Evolutionary conservation across 2,329 filamentous ascomycete species (phyloP).

Genomic region (Fusarium domesticum): DNA sequence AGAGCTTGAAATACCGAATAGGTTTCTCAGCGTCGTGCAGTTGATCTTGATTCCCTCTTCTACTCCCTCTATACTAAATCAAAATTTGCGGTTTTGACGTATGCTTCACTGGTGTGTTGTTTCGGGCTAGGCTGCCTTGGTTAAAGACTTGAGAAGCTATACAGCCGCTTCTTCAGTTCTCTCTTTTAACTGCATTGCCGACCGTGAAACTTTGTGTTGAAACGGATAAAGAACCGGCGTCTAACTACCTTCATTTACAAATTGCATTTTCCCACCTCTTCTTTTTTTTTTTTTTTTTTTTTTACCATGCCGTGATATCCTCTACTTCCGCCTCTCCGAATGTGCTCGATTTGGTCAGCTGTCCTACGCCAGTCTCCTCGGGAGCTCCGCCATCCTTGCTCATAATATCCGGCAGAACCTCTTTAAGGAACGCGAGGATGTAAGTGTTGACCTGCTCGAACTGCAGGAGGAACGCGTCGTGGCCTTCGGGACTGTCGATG

Average conservation of each 20-base stretch:
- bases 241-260: too few relatives aligned
- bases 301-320: constrained; percentile 88
- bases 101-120: too few relatives aligned
- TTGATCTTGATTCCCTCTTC: too few relatives aligned
- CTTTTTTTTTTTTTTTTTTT: neutral
- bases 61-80: too few relatives aligned
- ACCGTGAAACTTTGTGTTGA: neutral
- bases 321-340: constrained; percentile 96
- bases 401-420: constrained; percentile 89
- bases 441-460: constrained; percentile 96
- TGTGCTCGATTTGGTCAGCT: constrained; percentile 79
- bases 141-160: too few relatives aligned
- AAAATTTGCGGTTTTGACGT: too few relatives aligned
- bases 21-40: too few relatives aligned
- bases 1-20: too few relatives aligned
- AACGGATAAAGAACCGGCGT: too few relatives aligned
- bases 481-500: constrained; percentile 91
- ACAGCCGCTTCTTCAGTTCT: constrained; percentile 4
- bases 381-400: constrained; percentile 50
- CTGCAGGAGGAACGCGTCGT: constrained; percentile 93
- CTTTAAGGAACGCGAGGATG: constrained; percentile 77
- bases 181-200: constrained; percentile 4
- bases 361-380: constrained; percentile 52
- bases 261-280: too few relatives aligned
- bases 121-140: too few relatives aligned